phyloP scores from a whole-genome alignment of 2,329 filamentous ascomycete genomes.

The Knufia fluminis region DNA sequence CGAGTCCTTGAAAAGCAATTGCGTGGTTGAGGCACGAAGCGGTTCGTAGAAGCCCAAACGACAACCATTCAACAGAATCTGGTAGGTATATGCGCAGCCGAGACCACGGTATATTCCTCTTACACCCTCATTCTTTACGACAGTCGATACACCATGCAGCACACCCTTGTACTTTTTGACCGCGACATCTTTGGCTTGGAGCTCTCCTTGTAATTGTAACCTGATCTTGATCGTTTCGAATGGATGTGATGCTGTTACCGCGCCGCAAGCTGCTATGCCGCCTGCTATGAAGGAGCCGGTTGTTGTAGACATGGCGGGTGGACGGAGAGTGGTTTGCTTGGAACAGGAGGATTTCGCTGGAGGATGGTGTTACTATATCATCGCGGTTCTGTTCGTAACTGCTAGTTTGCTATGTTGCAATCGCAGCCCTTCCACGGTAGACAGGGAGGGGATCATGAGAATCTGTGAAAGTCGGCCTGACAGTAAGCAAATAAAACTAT shows the following conservation, averaged over 20 bases:
- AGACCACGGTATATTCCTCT: constrained; percentile 80
- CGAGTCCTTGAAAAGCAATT: constrained; percentile 60
- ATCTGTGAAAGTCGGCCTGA: neutral
- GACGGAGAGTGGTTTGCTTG: neutral
- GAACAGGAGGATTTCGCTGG: neutral
- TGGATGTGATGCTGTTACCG: constrained; percentile 92
- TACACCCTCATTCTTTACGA: constrained; percentile 81
- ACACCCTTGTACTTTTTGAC: constrained; percentile 85
- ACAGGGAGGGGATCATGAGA: neutral
- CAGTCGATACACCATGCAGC: constrained; percentile 81
- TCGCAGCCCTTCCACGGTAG: neutral
- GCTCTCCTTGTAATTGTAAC: constrained; percentile 94
- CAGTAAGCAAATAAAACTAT: neutral
- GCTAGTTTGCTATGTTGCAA: too few relatives aligned
- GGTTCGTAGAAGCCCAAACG: constrained; percentile 97
- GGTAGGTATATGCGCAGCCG: constrained; percentile 89
- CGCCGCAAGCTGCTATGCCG: constrained; percentile 92
- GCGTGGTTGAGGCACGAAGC: constrained; percentile 63
- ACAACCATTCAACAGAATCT: constrained; percentile 92
- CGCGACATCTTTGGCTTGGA: constrained; percentile 76
- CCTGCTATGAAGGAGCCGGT: constrained; percentile 81
- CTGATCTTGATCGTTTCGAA: constrained; percentile 99
- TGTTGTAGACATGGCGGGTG: constrained; percentile 20
- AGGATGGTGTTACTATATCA: neutral
- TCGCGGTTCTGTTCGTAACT: too few relatives aligned